Evolutionary conservation across 1,139 yeast species (phyloP).

Genomic region (Pneumocystis sp.): DNA sequence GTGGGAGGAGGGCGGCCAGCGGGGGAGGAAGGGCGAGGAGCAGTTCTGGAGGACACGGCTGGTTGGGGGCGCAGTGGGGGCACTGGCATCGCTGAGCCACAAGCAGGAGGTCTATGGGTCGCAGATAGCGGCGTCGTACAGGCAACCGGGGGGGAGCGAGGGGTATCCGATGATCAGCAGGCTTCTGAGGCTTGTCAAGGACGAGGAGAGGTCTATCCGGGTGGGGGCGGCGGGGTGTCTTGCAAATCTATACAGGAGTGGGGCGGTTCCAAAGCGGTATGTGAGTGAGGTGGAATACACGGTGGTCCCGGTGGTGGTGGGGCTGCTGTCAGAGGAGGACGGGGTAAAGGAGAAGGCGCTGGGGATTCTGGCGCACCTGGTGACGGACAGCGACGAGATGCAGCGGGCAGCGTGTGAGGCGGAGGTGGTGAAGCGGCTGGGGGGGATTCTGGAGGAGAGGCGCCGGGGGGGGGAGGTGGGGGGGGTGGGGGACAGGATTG

Average conservation of each 20-base stretch:
- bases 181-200: conserved; percentile 19
- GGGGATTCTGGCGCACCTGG: conserved; percentile 18
- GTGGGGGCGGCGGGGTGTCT: conserved; percentile 23
- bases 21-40: conserved; percentile 1
- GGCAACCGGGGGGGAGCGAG: conserved; percentile 1
- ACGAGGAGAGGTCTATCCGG: conserved; percentile 19
- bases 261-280: conserved; percentile 16
- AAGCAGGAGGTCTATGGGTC: conserved; percentile 12
- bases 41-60: conserved; percentile 9
- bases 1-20: conserved; percentile 8
- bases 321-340: conserved; percentile 18
- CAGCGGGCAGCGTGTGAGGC: conserved; percentile 26
- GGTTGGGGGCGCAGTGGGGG: conserved; percentile 19
- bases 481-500: conserved; percentile 5
- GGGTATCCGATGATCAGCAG: conserved; percentile 17
- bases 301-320: conserved; percentile 25
- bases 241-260: conserved; percentile 19
- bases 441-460: conserved; percentile 17
- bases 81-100: conserved; percentile 20
- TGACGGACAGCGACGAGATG: conserved; percentile 16
- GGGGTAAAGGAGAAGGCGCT: conserved; percentile 14
- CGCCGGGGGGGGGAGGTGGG: conserved; percentile 13
- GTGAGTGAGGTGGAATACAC: conserved; percentile 18
- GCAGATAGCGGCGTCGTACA: conserved; percentile 1
- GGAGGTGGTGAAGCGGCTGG: conserved; percentile 21